Base-by-base conservation (phyloP, 768 basidiomycete species). In the Boletus rex-veris region DNA sequence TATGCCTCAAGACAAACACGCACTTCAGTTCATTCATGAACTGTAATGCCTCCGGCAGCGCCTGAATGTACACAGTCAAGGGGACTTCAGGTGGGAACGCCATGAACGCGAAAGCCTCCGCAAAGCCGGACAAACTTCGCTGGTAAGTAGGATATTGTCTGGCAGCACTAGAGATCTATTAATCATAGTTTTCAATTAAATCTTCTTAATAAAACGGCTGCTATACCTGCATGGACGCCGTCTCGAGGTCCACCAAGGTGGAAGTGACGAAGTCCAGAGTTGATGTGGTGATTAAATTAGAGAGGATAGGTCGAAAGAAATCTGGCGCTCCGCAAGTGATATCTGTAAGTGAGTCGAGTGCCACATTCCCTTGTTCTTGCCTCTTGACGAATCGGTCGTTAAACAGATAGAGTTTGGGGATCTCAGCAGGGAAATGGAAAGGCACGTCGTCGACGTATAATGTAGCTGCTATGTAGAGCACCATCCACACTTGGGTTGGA, bases 1-100 rank as follows among this genome's bases (percentile, higher is more conserved):
- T 3, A 9, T 30, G 24, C 16, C 19, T 26, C 16, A 8, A 35
- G 18, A 26, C 21, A 45, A 18, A 16, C 2, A 62, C 72, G 51
- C 26, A 75, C 75, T 76, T 76, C 24, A 48, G 57, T 31, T 69
- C 61, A 41, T 62, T 55, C 24, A 71, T 61, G 53, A 61, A 64
- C 43, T n/a, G 43, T 21, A 37, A 11, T 5, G 26, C 5, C 9
- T 48, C 36, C 10, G n/a, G 36, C 6, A 38, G 12, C 26, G 21
- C 36, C n/a, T 48, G 36, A 11, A 38, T 16, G 33, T 36, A 21
- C n/a, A 36, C 35, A 0, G 3, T 31, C 18, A 52, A 36, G 5
- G 42, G 43, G 36, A 39, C 30, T 11, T 39, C 18, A 12, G 5
- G 43, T 7, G 36, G 50, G 18, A 52, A 38, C 10, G 24, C 28